phyloP scores from a whole-genome alignment of 1,284 basidiomycete genomes.

The Kalmanozyma brasiliensis region DNA sequence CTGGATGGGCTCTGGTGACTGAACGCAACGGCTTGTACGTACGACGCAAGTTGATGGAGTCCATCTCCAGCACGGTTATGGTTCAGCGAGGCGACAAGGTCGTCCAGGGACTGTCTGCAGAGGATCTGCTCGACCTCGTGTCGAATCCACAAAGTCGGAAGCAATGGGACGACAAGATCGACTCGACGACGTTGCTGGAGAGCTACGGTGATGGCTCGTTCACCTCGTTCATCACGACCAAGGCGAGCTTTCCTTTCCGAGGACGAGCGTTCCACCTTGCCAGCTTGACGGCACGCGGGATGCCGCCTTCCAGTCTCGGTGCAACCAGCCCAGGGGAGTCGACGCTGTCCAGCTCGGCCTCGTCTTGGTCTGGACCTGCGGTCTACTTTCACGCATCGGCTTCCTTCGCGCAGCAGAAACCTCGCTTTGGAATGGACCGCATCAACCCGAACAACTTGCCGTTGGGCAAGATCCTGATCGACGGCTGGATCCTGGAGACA shows the following conservation, averaged over 20 bases:
- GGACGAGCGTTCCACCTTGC: slow-evolving; percentile 87
- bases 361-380: slow-evolving; percentile 69
- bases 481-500: slow-evolving; percentile 97
- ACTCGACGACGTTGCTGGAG: slow-evolving; percentile 77
- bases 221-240: slow-evolving; percentile 70
- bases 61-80: slow-evolving; percentile 83
- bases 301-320: slow-evolving; percentile 29
- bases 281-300: slow-evolving; percentile 75
- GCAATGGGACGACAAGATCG: slow-evolving; percentile 86
- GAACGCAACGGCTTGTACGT: slow-evolving; percentile 82
- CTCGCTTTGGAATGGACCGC: slow-evolving; percentile 75
- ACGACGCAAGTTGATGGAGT: slow-evolving; percentile 78
- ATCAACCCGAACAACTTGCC: slow-evolving; percentile 83
- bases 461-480: slow-evolving; percentile 83
- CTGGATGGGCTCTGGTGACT: slow-evolving; percentile 83
- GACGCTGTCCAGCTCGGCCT: slow-evolving; percentile 65
- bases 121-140: slow-evolving; percentile 80
- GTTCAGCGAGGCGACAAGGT: slow-evolving; percentile 91
- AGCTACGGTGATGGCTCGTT: slow-evolving; percentile 81
- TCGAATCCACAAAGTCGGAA: slow-evolving; percentile 75
- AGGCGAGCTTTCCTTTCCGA: slow-evolving; percentile 87
- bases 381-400: slow-evolving; percentile 69
- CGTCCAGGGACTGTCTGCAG: slow-evolving; percentile 91
- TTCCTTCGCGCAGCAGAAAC: slow-evolving; percentile 76
- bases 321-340: slow-evolving; percentile 30